Conservation (phyloP, 2,329 filamentous ascomycete species). For the Aschersonia sp. region DNA sequence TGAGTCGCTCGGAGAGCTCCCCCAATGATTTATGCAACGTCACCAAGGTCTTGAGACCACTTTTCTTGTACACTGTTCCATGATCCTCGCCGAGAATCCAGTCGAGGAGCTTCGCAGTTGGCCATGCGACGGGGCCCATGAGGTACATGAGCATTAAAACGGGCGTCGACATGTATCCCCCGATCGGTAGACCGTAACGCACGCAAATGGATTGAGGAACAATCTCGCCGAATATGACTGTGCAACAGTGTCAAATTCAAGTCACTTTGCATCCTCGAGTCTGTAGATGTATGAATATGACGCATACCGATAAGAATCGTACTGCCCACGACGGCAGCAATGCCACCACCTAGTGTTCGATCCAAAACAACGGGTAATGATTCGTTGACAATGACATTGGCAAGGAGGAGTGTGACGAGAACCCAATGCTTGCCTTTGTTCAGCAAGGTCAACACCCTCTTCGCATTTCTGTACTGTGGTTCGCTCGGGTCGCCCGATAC, state of each 20-base stretch:
- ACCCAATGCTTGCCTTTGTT: constrained; percentile 96
- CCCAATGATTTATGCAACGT: constrained; percentile 88
- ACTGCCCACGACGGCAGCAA: constrained; percentile 85
- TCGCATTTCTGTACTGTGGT: constrained; percentile 74
- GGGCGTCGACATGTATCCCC: constrained; percentile 81
- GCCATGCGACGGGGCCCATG: constrained; percentile 81
- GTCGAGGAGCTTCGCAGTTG: constrained; percentile 89
- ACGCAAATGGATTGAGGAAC: constrained; percentile 94
- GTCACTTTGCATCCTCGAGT: background rate
- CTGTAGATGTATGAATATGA: background rate
- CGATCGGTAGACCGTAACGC: constrained; percentile 87
- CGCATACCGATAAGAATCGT: constrained; percentile 79
- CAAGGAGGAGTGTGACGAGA: constrained; percentile 79
- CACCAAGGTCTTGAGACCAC: constrained; percentile 88
- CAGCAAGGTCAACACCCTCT: constrained; percentile 64
- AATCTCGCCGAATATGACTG: constrained; percentile 96
- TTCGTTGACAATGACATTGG: constrained; percentile 97
- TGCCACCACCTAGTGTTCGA: constrained; percentile 82
- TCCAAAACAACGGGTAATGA: constrained; percentile 91
- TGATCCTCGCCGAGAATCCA: constrained; percentile 88
- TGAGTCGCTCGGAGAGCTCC: constrained; percentile 73
- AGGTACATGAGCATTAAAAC: constrained; percentile 87
- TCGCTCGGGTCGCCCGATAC: constrained; percentile 75
- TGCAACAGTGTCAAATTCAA: constrained; percentile 6
- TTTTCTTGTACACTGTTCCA: constrained; percentile 96